These are phyloP conservation scores for Xylariaceae sp. DNA, from an alignment of 2,329 filamentous ascomycete genomes.

Conservation along the genomic window DNA sequence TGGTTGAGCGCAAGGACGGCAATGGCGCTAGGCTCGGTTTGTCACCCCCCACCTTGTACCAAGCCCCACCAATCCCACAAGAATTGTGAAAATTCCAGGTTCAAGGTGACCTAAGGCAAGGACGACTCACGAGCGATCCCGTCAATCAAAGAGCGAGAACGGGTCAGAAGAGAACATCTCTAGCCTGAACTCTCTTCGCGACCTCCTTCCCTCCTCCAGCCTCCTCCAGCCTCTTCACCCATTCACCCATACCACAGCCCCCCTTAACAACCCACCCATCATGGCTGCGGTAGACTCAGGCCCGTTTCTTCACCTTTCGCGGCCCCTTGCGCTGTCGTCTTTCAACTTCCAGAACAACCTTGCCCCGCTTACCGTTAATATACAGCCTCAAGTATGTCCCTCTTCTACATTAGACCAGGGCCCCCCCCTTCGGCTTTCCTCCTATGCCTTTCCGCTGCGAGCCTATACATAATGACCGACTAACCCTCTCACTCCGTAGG, in stretches of 20 bases:
- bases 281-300: slow-evolving; percentile 71
- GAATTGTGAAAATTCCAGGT: slow-evolving; percentile 22
- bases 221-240: slow-evolving; percentile 7
- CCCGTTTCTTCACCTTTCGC: slow-evolving; percentile 89
- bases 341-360: slow-evolving; percentile 78
- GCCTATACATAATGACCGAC: background rate
- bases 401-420: background rate
- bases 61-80: slow-evolving; percentile 27
- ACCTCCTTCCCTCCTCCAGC: background rate
- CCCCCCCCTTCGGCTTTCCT: slow-evolving; percentile 1
- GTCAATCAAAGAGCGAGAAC: slow-evolving; percentile 11
- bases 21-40: too few relatives aligned
- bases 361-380: slow-evolving; percentile 85
- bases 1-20: too few relatives aligned
- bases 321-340: slow-evolving; percentile 78
- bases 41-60: background rate
- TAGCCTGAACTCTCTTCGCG: slow-evolving; percentile 7
- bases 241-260: background rate
- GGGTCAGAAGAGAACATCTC: slow-evolving; percentile 7
- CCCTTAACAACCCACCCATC: slow-evolving; percentile 33
- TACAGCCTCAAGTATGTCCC: slow-evolving; percentile 81
- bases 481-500: slow-evolving; percentile 36
- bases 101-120: slow-evolving; percentile 3
- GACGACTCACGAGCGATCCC: slow-evolving; percentile 11
- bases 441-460: background rate